Conservation (phyloP, 106 monocot genomes). For the Allium sativum region DNA sequence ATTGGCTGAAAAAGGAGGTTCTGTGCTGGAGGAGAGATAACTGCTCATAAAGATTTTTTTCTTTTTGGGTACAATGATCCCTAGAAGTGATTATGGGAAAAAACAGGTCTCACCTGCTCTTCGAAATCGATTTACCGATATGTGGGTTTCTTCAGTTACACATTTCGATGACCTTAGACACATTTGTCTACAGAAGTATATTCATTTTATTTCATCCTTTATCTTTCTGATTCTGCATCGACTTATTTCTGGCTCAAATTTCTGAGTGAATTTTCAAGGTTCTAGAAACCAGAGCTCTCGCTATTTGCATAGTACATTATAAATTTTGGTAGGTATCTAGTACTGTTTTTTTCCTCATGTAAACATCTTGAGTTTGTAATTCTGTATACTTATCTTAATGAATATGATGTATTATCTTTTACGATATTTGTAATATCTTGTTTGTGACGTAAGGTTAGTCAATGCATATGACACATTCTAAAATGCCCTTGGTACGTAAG, state of each 20-base stretch:
- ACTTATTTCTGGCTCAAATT: too few species aligned
- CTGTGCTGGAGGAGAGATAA: slow-evolving; percentile 48
- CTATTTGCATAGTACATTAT: slow-evolving; percentile 47
- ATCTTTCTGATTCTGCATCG: slow-evolving; percentile 30
- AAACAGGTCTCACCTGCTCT: slow-evolving; percentile 93
- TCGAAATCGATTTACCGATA: slow-evolving; percentile 88
- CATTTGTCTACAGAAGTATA: slow-evolving; percentile 53
- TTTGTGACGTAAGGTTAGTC: too few species aligned
- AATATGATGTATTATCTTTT: too few species aligned
- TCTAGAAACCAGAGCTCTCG: slow-evolving; percentile 21
- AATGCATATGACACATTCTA: too few species aligned
- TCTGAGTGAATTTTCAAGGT: too few species aligned
- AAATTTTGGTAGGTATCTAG: slow-evolving; percentile 75
- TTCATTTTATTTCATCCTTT: not conserved
- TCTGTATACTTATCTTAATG: too few species aligned
- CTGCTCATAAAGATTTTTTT: slow-evolving; percentile 71
- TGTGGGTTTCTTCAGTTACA: slow-evolving; percentile 83
- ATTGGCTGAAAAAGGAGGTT: slow-evolving; percentile 89
- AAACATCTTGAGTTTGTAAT: not conserved
- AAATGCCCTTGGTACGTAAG: too few species aligned
- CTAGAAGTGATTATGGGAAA: slow-evolving; percentile 97
- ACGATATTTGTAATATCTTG: too few species aligned
- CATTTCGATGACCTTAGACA: slow-evolving; percentile 53
- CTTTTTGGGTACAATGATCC: slow-evolving; percentile 93
- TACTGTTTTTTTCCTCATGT: not conserved